Evolutionary conservation across 2,329 filamentous ascomycete species (phyloP).

Genomic region (Metarhizium sp.): DNA sequence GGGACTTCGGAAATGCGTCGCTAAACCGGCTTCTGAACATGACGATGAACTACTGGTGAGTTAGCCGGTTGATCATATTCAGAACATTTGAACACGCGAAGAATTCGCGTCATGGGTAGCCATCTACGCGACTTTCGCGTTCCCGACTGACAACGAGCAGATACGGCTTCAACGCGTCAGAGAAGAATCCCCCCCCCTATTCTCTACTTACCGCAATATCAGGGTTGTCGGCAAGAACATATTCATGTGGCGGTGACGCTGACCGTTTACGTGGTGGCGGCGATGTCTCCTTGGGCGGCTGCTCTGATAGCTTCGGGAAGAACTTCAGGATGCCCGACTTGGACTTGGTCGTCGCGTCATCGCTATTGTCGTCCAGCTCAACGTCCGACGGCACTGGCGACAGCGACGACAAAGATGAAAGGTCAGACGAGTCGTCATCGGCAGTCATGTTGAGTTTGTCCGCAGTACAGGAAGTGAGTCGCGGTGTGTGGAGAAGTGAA

Average conservation of each 20-base stretch:
- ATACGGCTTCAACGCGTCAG: neutral
- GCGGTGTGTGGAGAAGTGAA: conserved; percentile 18
- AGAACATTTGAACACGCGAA: conserved; percentile 34
- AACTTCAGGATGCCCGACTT: conserved; percentile 57
- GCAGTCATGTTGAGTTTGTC: conserved; percentile 38
- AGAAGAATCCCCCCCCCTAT: conserved; percentile 3
- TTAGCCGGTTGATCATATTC: conserved; percentile 1
- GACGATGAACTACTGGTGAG: conserved; percentile 71
- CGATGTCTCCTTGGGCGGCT: conserved; percentile 46
- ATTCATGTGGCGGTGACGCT: conserved; percentile 84
- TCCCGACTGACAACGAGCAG: neutral
- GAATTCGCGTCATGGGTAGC: conserved; percentile 39
- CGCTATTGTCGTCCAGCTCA: conserved; percentile 38
- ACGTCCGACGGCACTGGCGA: conserved; percentile 35
- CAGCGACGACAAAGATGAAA: conserved; percentile 47
- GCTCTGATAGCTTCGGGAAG: conserved; percentile 49
- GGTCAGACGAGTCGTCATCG: conserved; percentile 54
- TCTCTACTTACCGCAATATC: conserved; percentile 74
- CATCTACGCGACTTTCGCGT: conserved; percentile 3
- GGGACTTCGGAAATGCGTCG: conserved; percentile 79
- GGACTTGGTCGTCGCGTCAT: conserved; percentile 30
- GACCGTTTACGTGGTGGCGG: conserved; percentile 68
- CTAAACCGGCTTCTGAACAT: conserved; percentile 95
- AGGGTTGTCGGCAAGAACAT: conserved; percentile 79
- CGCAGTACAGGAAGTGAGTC: conserved; percentile 13